Conservation (phyloP, 306 rosid genomes). For the Chamaecrista fasciculata region DNA sequence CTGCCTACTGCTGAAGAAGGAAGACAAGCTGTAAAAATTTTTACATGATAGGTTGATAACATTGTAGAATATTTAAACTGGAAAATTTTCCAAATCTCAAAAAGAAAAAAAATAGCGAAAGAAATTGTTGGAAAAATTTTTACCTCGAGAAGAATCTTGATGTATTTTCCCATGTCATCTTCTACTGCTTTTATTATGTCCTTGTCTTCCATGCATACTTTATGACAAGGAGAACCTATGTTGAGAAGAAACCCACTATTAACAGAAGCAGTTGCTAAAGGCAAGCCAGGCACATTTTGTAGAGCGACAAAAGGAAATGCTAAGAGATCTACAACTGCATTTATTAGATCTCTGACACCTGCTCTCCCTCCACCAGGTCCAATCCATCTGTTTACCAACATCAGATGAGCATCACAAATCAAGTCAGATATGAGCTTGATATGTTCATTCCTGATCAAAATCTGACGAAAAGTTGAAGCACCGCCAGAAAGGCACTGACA, state of each 20-base stretch:
- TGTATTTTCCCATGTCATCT: constrained; percentile 84
- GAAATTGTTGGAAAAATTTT: constrained; percentile 28
- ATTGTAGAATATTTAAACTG: not conserved
- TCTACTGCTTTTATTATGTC: constrained; percentile 76
- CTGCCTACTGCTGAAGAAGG: constrained; percentile 19
- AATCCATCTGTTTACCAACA: constrained; percentile 68
- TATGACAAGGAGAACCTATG: constrained; percentile 77
- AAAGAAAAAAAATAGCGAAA: constrained; percentile 1
- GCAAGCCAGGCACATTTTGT: constrained; percentile 84
- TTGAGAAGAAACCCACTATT: constrained; percentile 87
- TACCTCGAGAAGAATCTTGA: constrained; percentile 79
- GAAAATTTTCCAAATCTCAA: not conserved
- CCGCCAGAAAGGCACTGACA: constrained; percentile 82
- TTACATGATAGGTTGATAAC: constrained; percentile 5
- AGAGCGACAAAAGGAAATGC: constrained; percentile 96
- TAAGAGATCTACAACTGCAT: constrained; percentile 65
- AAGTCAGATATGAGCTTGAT: constrained; percentile 64
- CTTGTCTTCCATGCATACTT: constrained; percentile 76
- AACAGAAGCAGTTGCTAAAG: constrained; percentile 78
- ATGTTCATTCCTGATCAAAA: constrained; percentile 64
- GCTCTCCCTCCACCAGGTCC: constrained; percentile 90
- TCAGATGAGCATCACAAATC: constrained; percentile 70
- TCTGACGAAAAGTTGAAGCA: constrained; percentile 69
- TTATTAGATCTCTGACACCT: constrained; percentile 69
- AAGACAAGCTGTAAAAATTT: constrained; percentile 4